Percentiles rank a stretch among this genome's conserved stretches.
Evolutionary conservation across 257 asterid species (phyloP).

Genomic region (Paraleonurus japonicus): DNA sequence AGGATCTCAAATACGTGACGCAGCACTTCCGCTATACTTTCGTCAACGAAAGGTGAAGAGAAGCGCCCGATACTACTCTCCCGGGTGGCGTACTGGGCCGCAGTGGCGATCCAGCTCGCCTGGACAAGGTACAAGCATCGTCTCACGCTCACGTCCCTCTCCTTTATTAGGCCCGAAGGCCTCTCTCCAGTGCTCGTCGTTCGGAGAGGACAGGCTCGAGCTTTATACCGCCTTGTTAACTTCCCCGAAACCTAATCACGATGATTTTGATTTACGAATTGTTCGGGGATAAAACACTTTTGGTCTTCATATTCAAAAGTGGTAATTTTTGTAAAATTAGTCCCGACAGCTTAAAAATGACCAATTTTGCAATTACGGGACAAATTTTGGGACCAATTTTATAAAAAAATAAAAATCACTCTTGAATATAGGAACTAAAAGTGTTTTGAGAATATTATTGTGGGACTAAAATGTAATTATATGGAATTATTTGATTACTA

Average conservation of each 20-base stretch:
- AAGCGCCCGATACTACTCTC: slow-evolving; percentile 91
- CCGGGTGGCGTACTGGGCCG: slow-evolving; percentile 99
- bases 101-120: slow-evolving; percentile 90
- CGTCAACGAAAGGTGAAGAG: slow-evolving; percentile 84
- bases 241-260: slow-evolving; percentile 95
- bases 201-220: slow-evolving; percentile 88
- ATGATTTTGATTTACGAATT: slow-evolving; percentile 77
- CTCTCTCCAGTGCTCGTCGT: slow-evolving; percentile 73
- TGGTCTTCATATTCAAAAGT: too few relatives aligned
- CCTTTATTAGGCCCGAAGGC: slow-evolving; percentile 84
- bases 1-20: slow-evolving; percentile 86
- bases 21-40: slow-evolving; percentile 97
- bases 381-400: too few relatives aligned
- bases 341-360: too few relatives aligned
- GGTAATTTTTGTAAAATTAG: too few relatives aligned
- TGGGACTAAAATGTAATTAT: too few relatives aligned
- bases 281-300: too few relatives aligned
- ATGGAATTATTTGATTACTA: too few relatives aligned
- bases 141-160: slow-evolving; percentile 70
- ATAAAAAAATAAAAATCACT: too few relatives aligned
- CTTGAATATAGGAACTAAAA: too few relatives aligned
- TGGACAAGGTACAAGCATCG: slow-evolving; percentile 88
- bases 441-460: too few relatives aligned
- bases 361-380: too few relatives aligned
- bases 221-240: slow-evolving; percentile 83